Evolutionary conservation across 2,329 filamentous ascomycete species (phyloP).

Genomic region (Penicillium sp.): DNA sequence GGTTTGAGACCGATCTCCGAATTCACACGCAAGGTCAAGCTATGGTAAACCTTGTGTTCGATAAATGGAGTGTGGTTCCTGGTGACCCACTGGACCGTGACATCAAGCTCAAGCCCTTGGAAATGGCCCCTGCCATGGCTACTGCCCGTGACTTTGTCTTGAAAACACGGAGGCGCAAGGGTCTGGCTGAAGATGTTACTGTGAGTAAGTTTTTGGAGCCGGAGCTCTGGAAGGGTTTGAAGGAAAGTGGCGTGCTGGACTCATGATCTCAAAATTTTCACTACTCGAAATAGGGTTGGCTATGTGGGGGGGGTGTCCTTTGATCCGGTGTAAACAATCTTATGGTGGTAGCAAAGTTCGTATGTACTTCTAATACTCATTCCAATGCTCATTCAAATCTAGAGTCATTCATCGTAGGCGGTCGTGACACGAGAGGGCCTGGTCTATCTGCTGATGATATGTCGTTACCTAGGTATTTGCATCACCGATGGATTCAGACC

Average conservation of each 20-base stretch:
- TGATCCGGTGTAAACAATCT: slow-evolving; percentile 12
- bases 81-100: slow-evolving; percentile 91
- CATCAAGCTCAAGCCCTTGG: slow-evolving; percentile 75
- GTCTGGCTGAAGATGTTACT: slow-evolving; percentile 89
- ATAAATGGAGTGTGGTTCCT: slow-evolving; percentile 92
- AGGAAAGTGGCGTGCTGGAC: slow-evolving; percentile 84
- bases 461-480: neutral
- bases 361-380: slow-evolving; percentile 25
- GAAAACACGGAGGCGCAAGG: slow-evolving; percentile 91
- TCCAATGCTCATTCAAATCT: slow-evolving; percentile 10
- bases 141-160: slow-evolving; percentile 94
- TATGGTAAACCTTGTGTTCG: slow-evolving; percentile 87
- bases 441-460: neutral
- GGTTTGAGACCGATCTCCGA: slow-evolving; percentile 93
- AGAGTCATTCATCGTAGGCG: slow-evolving; percentile 1
- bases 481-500: neutral
- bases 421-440: slow-evolving; percentile 1
- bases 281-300: slow-evolving; percentile 5
- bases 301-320: neutral
- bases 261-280: slow-evolving; percentile 35
- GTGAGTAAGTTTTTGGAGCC: slow-evolving; percentile 96
- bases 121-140: slow-evolving; percentile 82
- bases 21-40: slow-evolving; percentile 95
- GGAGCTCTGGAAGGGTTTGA: slow-evolving; percentile 82
- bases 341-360: slow-evolving; percentile 6